These are phyloP conservation scores for Kodamaea sagamina DNA, from an alignment of 805 yeast species.

Conservation along the genomic window DNA sequence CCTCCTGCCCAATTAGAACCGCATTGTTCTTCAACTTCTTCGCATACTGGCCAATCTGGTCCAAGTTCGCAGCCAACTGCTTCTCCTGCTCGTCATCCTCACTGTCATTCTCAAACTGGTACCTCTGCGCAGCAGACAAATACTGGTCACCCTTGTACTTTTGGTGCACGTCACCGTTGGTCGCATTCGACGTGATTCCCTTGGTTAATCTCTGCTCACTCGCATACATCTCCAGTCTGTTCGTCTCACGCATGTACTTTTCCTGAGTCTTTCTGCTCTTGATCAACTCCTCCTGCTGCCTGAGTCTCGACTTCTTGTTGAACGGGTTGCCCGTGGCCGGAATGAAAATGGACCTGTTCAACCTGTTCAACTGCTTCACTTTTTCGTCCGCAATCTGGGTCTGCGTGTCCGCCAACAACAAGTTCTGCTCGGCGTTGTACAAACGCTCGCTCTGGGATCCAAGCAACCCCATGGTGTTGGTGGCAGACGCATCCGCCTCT, in stretches of 20 bases:
- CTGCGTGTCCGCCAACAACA: conserved; percentile 78
- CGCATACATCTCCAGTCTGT: conserved; percentile 57
- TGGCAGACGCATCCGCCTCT: conserved; percentile 48
- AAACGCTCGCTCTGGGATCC: conserved; percentile 92
- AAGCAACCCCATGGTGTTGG: conserved; percentile 83
- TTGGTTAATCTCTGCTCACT: conserved; percentile 69
- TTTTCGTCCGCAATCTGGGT: conserved; percentile 80
- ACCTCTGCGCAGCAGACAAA: conserved; percentile 61
- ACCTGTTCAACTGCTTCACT: conserved; percentile 73
- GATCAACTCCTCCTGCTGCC: conserved; percentile 70
- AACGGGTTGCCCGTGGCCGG: conserved; percentile 84
- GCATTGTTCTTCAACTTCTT: conserved; percentile 75
- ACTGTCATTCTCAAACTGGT: conserved; percentile 83
- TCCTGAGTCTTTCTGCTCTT: conserved; percentile 62
- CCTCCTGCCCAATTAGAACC: conserved; percentile 69
- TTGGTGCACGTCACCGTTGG: conserved; percentile 37
- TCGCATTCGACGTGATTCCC: conserved; percentile 52
- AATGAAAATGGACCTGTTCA: conserved; percentile 79
- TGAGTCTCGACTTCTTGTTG: conserved; percentile 73
- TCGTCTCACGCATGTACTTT: conserved; percentile 60
- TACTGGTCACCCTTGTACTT: conserved; percentile 55
- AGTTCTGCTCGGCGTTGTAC: conserved; percentile 73
- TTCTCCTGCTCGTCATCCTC: conserved; percentile 93
- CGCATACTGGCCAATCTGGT: conserved; percentile 70
- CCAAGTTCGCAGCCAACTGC: conserved; percentile 81